Base-by-base conservation (phyloP, 2,329 filamentous ascomycete species). In the Trichoderma breve region DNA sequence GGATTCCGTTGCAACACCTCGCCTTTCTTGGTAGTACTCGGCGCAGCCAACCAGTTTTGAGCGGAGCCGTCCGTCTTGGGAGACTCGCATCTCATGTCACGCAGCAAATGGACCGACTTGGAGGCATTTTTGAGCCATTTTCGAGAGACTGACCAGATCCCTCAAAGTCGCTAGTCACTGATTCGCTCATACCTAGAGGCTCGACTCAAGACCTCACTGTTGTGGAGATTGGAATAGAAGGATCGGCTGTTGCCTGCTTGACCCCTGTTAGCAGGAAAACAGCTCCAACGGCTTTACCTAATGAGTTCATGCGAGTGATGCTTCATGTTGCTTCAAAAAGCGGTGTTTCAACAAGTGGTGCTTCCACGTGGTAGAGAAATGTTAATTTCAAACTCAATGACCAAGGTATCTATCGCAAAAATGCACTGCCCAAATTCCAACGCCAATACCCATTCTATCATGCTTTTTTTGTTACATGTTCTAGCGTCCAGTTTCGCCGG, bases 61-160 rank as follows among this genome's bases (percentile, higher is more conserved):
- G 55, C 36, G 65, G 32, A 61, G 36, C 55, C 28, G 55, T 34
- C 55, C 55, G 36, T 60, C 53, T 61, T 61, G 26, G 26, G 57
- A 51, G 66, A 61, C 55, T 60, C 55, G 57, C 57, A 70, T 62
- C 67, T 62, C 67, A 53, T 43, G 57, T 62, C 57, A 62, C 57
- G 57, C 28, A 53, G 57, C 39, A n/a, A 21, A 60, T 62, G 67
- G 36, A 70, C 39, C 43, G 57, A 53, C 26, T 8, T 28, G 39
- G 51, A 30, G 39, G 39, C 57, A 53, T 26, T 26, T n/a, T 62
- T 70, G 67, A 70, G 67, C 21, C 67, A 70, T 70, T 70, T 69
- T 69, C 18, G 26, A 30, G 39, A 36, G 15, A 5, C 11, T 15
- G 24, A 32, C 18, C 7, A 24, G 28, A 53, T 11, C 18, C 64